Evolutionary conservation across 225 moss, liverwort and hornwort species (phyloP).

Genomic region (Thuidium tamariscinum): DNA sequence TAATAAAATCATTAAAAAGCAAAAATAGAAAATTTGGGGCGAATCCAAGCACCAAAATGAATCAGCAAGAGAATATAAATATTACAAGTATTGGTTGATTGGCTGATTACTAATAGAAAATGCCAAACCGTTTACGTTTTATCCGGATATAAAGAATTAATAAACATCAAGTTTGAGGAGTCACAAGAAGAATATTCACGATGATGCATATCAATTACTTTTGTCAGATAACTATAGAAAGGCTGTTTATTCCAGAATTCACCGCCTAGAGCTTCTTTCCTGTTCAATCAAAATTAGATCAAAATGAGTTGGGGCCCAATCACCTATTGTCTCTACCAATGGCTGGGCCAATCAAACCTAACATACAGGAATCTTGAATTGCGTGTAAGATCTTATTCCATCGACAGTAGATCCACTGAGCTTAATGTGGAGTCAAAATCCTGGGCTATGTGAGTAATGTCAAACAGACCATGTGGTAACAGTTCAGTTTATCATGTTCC

Average conservation of each 20-base stretch:
- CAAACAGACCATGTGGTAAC: neutral
- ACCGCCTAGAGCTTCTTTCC: neutral
- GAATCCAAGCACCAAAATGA: neutral
- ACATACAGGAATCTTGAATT: neutral
- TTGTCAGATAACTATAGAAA: neutral
- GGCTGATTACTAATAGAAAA: neutral
- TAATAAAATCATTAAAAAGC: neutral
- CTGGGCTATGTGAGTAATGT: neutral
- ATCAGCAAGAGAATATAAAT: neutral
- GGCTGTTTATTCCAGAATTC: neutral
- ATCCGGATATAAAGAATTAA: neutral
- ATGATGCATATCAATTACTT: neutral
- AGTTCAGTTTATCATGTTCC: neutral
- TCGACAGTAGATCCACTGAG: neutral
- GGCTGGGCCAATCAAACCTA: neutral
- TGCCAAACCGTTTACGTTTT: neutral
- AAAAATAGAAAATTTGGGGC: neutral
- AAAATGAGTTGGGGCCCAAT: neutral
- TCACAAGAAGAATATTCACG: neutral
- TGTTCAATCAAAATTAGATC: neutral
- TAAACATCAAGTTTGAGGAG: neutral
- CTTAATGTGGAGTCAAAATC: neutral
- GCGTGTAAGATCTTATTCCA: neutral
- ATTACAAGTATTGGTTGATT: neutral
- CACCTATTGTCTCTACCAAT: neutral